phyloP scores from a whole-genome alignment of 1,284 basidiomycete species.

The Pseudozyma tsukubaensis region DNA sequence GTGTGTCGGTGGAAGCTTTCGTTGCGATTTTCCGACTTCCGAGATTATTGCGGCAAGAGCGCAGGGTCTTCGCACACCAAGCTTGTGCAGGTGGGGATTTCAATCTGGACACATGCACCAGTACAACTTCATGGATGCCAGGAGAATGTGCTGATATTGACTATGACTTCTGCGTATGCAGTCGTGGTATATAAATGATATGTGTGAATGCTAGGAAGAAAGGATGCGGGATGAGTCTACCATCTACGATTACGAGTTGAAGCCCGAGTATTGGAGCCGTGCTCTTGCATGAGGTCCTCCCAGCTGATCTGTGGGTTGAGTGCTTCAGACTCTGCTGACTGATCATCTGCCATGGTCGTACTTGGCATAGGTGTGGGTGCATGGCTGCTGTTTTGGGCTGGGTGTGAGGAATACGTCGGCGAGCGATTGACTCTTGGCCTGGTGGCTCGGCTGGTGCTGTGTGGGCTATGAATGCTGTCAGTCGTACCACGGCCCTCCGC shows the following conservation, averaged over 20 bases:
- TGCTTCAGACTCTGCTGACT: constrained; percentile 2
- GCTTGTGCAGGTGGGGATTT: neutral
- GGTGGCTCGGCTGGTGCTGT: neutral
- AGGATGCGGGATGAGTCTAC: constrained; percentile 6
- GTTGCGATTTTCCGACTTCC: constrained; percentile 5
- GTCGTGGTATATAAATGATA: neutral
- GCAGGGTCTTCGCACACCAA: neutral
- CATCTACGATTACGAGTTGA: constrained; percentile 14
- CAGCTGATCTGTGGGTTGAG: constrained; percentile 35
- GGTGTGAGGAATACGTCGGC: neutral
- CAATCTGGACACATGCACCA: too few relatives aligned
- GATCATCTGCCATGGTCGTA: neutral
- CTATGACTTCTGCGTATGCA: neutral
- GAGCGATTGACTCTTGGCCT: neutral
- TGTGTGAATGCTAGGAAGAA: constrained; percentile 5
- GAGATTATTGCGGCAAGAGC: constrained; percentile 3
- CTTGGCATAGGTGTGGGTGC: neutral
- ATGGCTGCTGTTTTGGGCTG: neutral
- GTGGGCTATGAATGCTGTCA: constrained; percentile 42
- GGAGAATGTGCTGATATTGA: neutral
- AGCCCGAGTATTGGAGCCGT: neutral
- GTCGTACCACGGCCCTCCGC: constrained; percentile 24
- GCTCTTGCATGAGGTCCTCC: constrained; percentile 30
- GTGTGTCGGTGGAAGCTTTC: constrained; percentile 5
- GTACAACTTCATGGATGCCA: neutral